phyloP scores from a whole-genome alignment of 345 rosid species.

The Aurinia saxatilis region DNA sequence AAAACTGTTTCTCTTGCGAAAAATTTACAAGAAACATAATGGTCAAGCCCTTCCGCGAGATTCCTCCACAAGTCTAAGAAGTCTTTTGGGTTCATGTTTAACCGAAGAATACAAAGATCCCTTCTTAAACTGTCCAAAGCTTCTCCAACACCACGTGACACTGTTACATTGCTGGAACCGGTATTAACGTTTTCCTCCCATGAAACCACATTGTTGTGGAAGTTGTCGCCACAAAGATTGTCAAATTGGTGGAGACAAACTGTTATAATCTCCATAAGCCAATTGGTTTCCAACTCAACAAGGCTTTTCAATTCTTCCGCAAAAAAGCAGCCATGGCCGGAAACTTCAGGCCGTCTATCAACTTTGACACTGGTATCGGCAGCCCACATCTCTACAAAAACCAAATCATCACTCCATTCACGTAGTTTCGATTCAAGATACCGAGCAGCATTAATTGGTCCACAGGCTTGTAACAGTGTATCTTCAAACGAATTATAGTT shows the following conservation, averaged over 20 bases:
- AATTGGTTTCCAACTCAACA: conserved; percentile 52
- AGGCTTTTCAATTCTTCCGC: conserved; percentile 56
- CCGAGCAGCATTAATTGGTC: conserved; percentile 57
- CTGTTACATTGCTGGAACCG: background rate
- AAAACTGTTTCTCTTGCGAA: conserved; percentile 23
- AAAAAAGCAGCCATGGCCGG: conserved; percentile 41
- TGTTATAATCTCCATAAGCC: conserved; percentile 59
- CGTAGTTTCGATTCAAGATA: conserved; percentile 54
- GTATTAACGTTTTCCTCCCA: conserved; percentile 23
- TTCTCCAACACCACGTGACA: conserved; percentile 38
- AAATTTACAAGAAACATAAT: conserved; percentile 45
- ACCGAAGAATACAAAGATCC: conserved; percentile 33
- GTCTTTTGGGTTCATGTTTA: conserved; percentile 52
- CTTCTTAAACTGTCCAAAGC: conserved; percentile 48
- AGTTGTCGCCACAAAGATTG: conserved; percentile 35
- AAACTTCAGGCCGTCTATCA: conserved; percentile 6
- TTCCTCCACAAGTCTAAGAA: conserved; percentile 73
- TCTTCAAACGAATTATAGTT: conserved; percentile 27
- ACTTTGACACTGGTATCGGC: conserved; percentile 22
- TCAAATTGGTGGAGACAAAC: conserved; percentile 56
- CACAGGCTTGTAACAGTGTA: conserved; percentile 41
- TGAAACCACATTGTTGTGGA: conserved; percentile 22
- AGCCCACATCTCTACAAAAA: conserved; percentile 50
- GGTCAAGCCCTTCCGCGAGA: conserved; percentile 69
- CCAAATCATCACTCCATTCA: conserved; percentile 74